Evolutionary conservation across 73 alveolate species (phyloP).

Genomic region (Paramecium caudatum): DNA sequence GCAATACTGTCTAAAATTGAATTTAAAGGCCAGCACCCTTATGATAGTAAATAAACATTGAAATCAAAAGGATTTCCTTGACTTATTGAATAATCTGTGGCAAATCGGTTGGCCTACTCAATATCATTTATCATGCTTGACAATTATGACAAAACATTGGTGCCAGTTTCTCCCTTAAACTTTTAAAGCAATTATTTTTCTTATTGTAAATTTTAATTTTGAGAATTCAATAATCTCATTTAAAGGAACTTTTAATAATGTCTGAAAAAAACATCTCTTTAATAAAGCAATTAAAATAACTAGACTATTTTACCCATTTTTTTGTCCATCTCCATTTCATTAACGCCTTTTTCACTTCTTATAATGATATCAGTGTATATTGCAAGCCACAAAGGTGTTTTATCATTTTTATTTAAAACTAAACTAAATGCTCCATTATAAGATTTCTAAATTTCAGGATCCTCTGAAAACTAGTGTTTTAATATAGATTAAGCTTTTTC

Average conservation of each 20-base stretch:
- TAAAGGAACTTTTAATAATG: conserved; percentile 48
- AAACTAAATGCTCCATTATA: conserved; percentile 6
- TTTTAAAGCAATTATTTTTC: conserved; percentile 5
- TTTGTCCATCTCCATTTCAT: not conserved
- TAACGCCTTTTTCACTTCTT: conserved; percentile 26
- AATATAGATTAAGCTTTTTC: not conserved
- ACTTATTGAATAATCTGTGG: not conserved
- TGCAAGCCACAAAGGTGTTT: conserved; percentile 45
- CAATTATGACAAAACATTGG: conserved; percentile 19
- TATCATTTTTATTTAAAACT: conserved; percentile 35
- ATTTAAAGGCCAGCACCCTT: conserved; percentile 42
- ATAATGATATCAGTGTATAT: conserved; percentile 26
- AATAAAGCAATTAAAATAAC: not conserved
- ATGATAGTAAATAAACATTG: not conserved
- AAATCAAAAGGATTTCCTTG: not conserved
- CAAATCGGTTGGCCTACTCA: conserved; percentile 31
- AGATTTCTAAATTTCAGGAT: conserved; percentile 1
- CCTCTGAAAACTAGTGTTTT: not conserved
- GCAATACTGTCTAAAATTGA: not conserved
- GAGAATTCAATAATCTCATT: not conserved
- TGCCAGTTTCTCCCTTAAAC: conserved; percentile 56
- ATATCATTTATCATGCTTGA: conserved; percentile 51
- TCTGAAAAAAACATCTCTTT: conserved; percentile 3
- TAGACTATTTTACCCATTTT: not conserved
- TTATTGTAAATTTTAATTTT: not conserved